Evolutionary conservation across 805 yeast species (phyloP), one percentile per base, ranked within the genome.

Genomic region (Wickerhamomyces subpelliculosus): DNA sequence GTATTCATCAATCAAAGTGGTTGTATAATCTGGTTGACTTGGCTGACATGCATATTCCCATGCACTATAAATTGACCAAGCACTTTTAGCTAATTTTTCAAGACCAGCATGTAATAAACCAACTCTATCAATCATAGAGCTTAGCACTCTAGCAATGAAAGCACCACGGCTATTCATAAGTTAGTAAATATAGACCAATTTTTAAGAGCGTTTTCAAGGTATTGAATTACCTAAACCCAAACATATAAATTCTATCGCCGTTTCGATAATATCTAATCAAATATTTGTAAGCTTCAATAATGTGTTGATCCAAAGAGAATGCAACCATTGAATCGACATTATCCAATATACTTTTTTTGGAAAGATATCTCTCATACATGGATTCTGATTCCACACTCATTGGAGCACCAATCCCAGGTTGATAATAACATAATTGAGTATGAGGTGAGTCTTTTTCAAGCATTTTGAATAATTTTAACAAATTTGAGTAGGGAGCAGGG

Each of bases 11-110:
- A 74, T 68, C 27, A 75, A 57, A 1, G 75, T 64, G 4, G 65
- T 61, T 3, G 72, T 60, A 39, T 60, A 62, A 38, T 64, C 67
- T 19, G 68, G 59, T 34, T 61, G 63, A 24, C 62, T 58, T 8
- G 82, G 81, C 48, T 76, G 82, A 4, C 78, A 80, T 12, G 77
- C 73, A 44, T 63, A 64, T 45, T 67, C 71, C 84, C 85, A 80
- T 20, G 66, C 65, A 34, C 70, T 64, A 48, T 80, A 78, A 12
- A 79, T 65, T 29, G 68, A 63, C 84, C 85, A 80, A 0, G 85
- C 86, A 34, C 76, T 68, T 20, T 64, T 58, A 1, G 73, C 70
- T 68, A 78, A 63, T 28, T 70, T 72, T 38, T 75, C 81, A 23
- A 75, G 57, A 0, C 85, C 85, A 13, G 48, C 52, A 39, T 70